A percentile compares a stretch with the other conserved stretches of the same genome.
Evolutionary conservation across 345 rosid genomes (phyloP).

Genomic region (Murraya koenigii): DNA sequence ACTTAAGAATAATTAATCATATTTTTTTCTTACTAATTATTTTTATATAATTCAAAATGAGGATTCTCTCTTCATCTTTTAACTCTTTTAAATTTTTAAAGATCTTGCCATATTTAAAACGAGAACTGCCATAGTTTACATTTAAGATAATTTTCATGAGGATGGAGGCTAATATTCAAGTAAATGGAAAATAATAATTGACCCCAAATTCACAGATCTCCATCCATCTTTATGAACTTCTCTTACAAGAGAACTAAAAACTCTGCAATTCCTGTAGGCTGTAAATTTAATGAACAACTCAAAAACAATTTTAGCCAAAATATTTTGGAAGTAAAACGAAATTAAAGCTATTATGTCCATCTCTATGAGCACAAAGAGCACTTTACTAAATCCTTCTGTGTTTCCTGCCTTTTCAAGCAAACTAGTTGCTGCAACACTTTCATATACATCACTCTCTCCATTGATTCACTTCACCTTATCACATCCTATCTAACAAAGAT

Average conservation of each 20-base stretch:
- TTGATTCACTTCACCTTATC: neutral
- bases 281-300: neutral
- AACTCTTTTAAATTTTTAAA: too few relatives aligned
- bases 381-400: neutral
- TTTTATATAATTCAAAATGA: too few relatives aligned
- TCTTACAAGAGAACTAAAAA: too few relatives aligned
- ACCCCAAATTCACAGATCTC: neutral
- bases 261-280: neutral
- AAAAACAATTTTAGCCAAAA: neutral
- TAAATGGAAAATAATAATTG: neutral
- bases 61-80: neutral
- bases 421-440: conserved; percentile 3
- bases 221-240: too few relatives aligned
- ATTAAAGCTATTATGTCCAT: neutral
- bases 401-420: conserved; percentile 1
- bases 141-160: too few relatives aligned
- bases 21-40: too few relatives aligned
- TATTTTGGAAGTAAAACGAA: neutral
- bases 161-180: too few relatives aligned
- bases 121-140: too few relatives aligned
- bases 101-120: too few relatives aligned
- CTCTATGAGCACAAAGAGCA: neutral
- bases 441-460: neutral
- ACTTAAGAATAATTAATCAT: too few relatives aligned
- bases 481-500: neutral